Evolutionary conservation across 805 yeast genomes (phyloP), one percentile per base, ranked within the genome.

Genomic region (Saturnispora dispora): DNA sequence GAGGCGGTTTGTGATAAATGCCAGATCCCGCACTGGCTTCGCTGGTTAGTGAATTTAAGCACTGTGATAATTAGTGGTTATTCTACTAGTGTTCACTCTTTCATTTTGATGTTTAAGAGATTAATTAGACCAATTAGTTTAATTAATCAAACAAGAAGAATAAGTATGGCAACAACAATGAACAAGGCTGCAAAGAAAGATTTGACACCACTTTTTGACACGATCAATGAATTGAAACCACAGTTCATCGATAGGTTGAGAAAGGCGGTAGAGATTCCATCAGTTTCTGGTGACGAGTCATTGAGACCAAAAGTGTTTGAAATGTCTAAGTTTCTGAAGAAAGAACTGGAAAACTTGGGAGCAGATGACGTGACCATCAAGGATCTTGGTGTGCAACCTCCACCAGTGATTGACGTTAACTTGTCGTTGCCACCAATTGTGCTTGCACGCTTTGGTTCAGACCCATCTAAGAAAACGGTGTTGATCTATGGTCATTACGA

Each of bases 401-500:
- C 90, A n/a, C 93, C 95, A 32, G 90, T 84, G n/a, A 71, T 70
- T 20, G 79, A 83, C 57, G 69, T 79, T 27, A 74, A 73, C 39
- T 73, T 91, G 54, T 78, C 80, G 60, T 78, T 93, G 57, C 99
- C 99, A 20, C 99, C 99, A 10, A 83, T 93, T 55, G 90, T 93
- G n/a, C 78, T 93, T 54, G 93, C 93, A 33, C 80, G 93, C 63
- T 83, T 77, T 60, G 99, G 99, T 52, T 64, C 66, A 27, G 95
- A 89, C 64, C 83, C 96, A 39, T 57, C 67, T 32, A 90, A 90
- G 77, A 90, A 88, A 71, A 93, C 89, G 30, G 85, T 93, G 43
- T 76, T 95, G 57, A 82, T 93, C 40, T 93, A 93, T 66, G 99
- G 98, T 46, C 99, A 93, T 68, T 91, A 91, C 70, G 99, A 93